Conservation (phyloP, 352 stramenopile species). For the Pythium brassicae region DNA sequence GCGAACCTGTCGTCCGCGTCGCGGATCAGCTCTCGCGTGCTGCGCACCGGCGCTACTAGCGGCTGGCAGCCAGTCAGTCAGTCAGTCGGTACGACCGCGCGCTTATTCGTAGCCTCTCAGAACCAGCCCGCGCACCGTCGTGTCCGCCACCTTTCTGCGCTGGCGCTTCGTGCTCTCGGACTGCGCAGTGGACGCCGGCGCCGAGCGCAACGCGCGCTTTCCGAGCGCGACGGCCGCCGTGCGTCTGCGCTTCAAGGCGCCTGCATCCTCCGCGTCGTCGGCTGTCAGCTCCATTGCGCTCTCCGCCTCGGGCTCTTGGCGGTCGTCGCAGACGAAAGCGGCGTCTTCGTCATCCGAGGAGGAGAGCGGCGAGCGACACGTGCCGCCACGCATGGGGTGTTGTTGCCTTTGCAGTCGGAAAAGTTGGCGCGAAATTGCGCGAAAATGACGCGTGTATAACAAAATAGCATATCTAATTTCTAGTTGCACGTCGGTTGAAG, state of each 20-base stretch:
- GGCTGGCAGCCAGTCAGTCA: no score
- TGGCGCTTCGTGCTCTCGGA: background rate
- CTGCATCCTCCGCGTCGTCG: background rate
- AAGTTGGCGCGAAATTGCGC: background rate
- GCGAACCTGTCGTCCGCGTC: conserved; percentile 41
- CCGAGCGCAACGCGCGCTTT: background rate
- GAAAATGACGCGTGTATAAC: background rate
- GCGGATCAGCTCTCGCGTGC: conserved; percentile 41
- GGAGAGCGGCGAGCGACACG: conserved; percentile 51
- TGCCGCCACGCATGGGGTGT: conserved; percentile 8
- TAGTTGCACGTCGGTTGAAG: no score
- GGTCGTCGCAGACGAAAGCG: conserved; percentile 15
- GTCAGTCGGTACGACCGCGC: no score
- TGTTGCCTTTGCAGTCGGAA: conserved; percentile 1
- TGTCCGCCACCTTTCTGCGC: background rate
- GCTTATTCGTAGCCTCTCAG: no score
- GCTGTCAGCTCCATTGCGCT: background rate
- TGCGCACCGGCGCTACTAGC: conserved; percentile 14
- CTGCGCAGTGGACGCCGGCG: background rate
- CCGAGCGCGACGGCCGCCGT: background rate
- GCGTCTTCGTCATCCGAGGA: conserved; percentile 37
- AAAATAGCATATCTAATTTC: background rate
- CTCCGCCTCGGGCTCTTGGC: background rate
- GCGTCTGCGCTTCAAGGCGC: background rate
- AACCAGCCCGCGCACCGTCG: no score